Evolutionary conservation across 495 filamentous ascomycete species (phyloP).

Genomic region (Penicillium manginii): DNA sequence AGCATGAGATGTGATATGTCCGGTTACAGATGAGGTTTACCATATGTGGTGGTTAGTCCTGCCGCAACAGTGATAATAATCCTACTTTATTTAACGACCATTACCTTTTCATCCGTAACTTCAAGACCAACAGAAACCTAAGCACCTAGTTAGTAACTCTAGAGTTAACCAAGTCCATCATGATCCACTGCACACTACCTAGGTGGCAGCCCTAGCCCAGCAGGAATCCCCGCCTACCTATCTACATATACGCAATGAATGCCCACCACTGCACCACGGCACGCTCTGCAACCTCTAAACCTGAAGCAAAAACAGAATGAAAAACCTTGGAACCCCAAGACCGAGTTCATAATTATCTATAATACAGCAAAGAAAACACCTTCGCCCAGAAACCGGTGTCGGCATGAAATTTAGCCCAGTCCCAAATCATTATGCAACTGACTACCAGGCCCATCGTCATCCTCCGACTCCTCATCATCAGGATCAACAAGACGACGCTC

Average conservation of each 20-base stretch:
- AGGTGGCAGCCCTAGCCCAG: too few species aligned
- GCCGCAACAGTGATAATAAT: background rate
- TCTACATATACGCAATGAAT: too few species aligned
- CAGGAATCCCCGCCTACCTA: too few species aligned
- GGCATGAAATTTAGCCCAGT: constrained; percentile 28
- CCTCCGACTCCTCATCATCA: constrained; percentile 49
- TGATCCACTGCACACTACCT: too few species aligned
- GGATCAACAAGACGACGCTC: constrained; percentile 39
- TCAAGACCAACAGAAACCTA: too few species aligned
- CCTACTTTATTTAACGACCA: background rate
- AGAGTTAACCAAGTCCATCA: too few species aligned
- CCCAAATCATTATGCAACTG: constrained; percentile 48
- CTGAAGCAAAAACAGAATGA: too few species aligned
- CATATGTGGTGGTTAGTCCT: background rate
- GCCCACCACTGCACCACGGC: too few species aligned
- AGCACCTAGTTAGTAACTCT: too few species aligned
- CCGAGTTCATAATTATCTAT: constrained; percentile 19
- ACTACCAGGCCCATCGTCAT: constrained; percentile 46
- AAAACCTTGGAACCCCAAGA: too few species aligned
- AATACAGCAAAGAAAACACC: constrained; percentile 15
- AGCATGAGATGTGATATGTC: background rate
- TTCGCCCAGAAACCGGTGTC: too few species aligned
- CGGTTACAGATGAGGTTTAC: background rate
- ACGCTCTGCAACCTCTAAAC: too few species aligned
- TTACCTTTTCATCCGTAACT: background rate